Percentiles rank a stretch among this genome's conserved stretches.
Conservation (phyloP, 164 flowering plant species). For the Dillenia turbinata region DNA sequence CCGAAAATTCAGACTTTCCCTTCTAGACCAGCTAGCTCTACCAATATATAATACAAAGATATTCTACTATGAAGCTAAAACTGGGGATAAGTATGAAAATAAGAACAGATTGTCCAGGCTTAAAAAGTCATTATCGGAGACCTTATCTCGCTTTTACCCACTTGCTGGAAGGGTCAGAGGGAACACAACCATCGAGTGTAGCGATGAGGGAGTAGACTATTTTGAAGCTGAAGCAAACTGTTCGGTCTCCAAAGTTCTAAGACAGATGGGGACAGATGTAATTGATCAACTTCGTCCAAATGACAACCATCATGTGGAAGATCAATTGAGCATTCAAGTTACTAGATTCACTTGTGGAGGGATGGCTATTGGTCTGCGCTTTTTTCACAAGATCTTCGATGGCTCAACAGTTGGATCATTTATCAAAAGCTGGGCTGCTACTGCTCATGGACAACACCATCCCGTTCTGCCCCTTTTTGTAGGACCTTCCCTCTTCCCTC, state of each 20-base stretch:
- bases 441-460: background rate
- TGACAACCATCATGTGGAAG: background rate
- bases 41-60: constrained; percentile 5
- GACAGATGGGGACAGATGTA: constrained; percentile 9
- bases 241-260: constrained; percentile 15
- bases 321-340: constrained; percentile 13
- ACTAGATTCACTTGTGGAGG: constrained; percentile 32
- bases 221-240: constrained; percentile 14
- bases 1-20: constrained; percentile 17
- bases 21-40: constrained; percentile 20
- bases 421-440: constrained; percentile 21
- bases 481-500: constrained; percentile 9
- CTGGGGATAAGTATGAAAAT: no score
- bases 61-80: constrained; percentile 16
- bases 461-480: constrained; percentile 2
- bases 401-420: constrained; percentile 10
- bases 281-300: constrained; percentile 22
- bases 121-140: constrained; percentile 4
- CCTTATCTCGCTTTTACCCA: constrained; percentile 26
- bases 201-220: constrained; percentile 15
- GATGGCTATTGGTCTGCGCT: constrained; percentile 14
- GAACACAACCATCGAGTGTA: constrained; percentile 19
- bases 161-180: constrained; percentile 31
- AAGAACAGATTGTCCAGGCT: no score
- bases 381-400: constrained; percentile 22